A percentile compares a stretch with the other conserved stretches of the same genome.
Conservation (phyloP, 148 eudicot genomes). For the Diospyros kaki region DNA sequence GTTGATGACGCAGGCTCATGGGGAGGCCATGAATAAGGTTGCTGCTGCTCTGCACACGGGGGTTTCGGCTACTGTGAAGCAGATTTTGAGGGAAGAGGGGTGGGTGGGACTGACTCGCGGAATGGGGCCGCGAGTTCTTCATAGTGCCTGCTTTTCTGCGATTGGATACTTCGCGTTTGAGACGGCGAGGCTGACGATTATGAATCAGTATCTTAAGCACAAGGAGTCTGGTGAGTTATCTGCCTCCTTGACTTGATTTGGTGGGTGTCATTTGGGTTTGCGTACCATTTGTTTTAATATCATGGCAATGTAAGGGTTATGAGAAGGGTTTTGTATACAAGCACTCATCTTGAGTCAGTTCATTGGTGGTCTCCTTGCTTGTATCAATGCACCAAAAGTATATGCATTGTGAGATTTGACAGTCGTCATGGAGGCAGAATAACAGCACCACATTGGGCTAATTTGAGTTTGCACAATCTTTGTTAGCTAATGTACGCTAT, state of each 20-base stretch:
- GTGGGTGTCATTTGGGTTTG: background rate
- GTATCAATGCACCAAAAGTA: background rate
- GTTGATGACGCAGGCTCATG: constrained; percentile 74
- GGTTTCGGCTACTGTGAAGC: constrained; percentile 50
- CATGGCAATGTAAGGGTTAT: background rate
- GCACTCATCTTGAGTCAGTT: background rate
- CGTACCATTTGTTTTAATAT: background rate
- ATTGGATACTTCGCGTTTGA: constrained; percentile 90
- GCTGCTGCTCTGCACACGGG: constrained; percentile 48
- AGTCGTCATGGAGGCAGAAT: background rate
- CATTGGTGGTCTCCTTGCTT: background rate
- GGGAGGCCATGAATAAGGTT: constrained; percentile 46
- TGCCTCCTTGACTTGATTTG: constrained; percentile 17
- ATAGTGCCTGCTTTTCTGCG: constrained; percentile 94
- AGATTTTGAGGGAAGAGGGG: constrained; percentile 79
- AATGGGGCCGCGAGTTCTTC: constrained; percentile 89
- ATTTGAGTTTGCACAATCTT: background rate
- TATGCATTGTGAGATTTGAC: background rate
- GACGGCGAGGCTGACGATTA: constrained; percentile 75
- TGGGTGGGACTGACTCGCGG: constrained; percentile 84
- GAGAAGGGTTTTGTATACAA: background rate
- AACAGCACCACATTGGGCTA: background rate
- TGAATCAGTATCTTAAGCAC: constrained; percentile 60
- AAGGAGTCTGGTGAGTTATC: constrained; percentile 41
- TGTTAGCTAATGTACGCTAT: background rate